Conservation (phyloP, 495 filamentous ascomycete genomes). For the Rhizodiscina lignyota region DNA sequence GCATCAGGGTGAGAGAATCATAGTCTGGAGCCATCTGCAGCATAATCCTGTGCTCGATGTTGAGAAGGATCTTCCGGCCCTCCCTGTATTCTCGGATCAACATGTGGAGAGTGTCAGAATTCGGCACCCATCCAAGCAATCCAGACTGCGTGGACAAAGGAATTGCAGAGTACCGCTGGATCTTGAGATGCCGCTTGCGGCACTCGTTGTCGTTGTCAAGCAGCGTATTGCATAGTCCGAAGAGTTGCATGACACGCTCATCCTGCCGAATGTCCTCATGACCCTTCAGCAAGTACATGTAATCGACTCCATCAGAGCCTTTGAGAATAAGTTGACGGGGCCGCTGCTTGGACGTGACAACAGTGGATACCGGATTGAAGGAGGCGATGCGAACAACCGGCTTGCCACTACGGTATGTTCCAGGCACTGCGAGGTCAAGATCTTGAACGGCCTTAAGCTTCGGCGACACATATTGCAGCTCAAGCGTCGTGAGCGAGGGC, state of each 20-base stretch:
- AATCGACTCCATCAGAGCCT: constrained; percentile 71
- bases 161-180: constrained; percentile 87
- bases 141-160: constrained; percentile 92
- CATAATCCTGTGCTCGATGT: constrained; percentile 99
- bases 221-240: constrained; percentile 89
- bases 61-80: constrained; percentile 87
- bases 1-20: constrained; percentile 96
- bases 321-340: constrained; percentile 76
- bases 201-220: constrained; percentile 83
- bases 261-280: constrained; percentile 98
- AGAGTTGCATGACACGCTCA: constrained; percentile 97
- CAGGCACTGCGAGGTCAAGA: constrained; percentile 82
- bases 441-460: constrained; percentile 67
- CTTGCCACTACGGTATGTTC: constrained; percentile 81
- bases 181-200: constrained; percentile 90
- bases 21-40: constrained; percentile 99
- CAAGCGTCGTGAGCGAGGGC: constrained; percentile 78
- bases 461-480: constrained; percentile 90
- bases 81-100: constrained; percentile 96
- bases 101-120: constrained; percentile 91
- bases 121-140: constrained; percentile 90
- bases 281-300: constrained; percentile 83
- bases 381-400: constrained; percentile 71
- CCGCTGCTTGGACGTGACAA: constrained; percentile 93
- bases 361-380: constrained; percentile 75